phyloP scores from a whole-genome alignment of 352 stramenopile species.

The Globisporangium canariense region DNA sequence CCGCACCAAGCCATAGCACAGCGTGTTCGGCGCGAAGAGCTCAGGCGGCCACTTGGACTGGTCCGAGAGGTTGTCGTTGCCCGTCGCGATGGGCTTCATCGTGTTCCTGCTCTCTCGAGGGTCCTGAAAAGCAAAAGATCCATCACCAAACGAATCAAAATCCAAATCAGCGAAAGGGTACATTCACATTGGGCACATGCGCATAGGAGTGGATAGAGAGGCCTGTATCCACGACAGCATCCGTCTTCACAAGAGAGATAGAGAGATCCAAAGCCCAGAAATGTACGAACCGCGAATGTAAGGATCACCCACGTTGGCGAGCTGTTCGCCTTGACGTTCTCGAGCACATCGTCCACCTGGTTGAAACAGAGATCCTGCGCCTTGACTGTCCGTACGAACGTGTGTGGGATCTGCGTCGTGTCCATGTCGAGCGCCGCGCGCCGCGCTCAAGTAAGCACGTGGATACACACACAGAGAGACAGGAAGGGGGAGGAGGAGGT shows the following conservation, averaged over 20 bases:
- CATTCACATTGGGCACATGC: background rate
- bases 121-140: slow-evolving; percentile 33
- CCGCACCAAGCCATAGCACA: slow-evolving; percentile 81
- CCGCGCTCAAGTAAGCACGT: background rate
- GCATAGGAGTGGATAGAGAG: background rate
- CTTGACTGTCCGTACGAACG: slow-evolving; percentile 82
- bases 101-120: slow-evolving; percentile 78
- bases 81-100: slow-evolving; percentile 67
- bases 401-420: slow-evolving; percentile 61
- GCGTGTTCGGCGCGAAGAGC: slow-evolving; percentile 71
- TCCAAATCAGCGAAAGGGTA: background rate
- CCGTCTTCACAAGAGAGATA: background rate
- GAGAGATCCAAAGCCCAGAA: background rate
- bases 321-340: slow-evolving; percentile 61
- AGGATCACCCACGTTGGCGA: slow-evolving; percentile 74
- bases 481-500: background rate
- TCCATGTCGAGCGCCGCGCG: slow-evolving; percentile 21
- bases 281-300: slow-evolving; percentile 58
- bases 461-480: background rate
- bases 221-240: background rate
- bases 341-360: slow-evolving; percentile 69
- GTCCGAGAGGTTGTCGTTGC: slow-evolving; percentile 66
- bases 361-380: slow-evolving; percentile 75
- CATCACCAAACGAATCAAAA: background rate
- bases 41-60: slow-evolving; percentile 65